A percentile compares a stretch with the other conserved stretches of the same genome.
phyloP scores from a whole-genome alignment of 2,329 filamentous ascomycete genomes.

The Colletotrichum sublineola region DNA sequence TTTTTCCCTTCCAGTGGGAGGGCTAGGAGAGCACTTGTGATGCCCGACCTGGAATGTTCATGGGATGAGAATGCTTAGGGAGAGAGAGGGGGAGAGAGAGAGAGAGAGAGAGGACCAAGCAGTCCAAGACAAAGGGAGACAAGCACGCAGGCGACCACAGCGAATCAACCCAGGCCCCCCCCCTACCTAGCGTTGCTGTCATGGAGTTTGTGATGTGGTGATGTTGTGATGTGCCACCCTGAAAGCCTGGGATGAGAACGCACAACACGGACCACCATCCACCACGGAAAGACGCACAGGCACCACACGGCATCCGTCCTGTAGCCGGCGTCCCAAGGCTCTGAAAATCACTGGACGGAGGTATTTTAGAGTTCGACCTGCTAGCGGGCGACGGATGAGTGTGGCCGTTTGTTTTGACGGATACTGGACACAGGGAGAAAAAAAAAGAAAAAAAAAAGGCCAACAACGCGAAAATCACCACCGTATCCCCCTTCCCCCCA shows the following conservation, averaged over 20 bases:
- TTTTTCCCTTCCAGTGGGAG: slow-evolving; percentile 11
- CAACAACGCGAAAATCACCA: not conserved
- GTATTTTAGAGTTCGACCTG: not conserved
- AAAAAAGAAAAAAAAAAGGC: too few relatives aligned
- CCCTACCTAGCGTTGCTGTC: not conserved
- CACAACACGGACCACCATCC: slow-evolving; percentile 30
- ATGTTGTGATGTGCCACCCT: not conserved
- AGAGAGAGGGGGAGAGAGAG: not conserved
- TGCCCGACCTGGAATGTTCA: not conserved
- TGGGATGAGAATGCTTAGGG: not conserved
- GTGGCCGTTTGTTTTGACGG: not conserved
- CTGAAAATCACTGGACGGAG: not conserved
- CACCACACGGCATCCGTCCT: not conserved
- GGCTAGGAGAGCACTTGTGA: not conserved
- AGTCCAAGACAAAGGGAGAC: not conserved
- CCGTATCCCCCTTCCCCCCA: not conserved
- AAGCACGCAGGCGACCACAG: not conserved
- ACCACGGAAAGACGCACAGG: slow-evolving; percentile 7
- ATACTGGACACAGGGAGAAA: too few relatives aligned
- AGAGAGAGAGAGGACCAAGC: not conserved
- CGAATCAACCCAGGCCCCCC: not conserved
- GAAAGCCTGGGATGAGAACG: not conserved
- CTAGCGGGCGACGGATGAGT: not conserved
- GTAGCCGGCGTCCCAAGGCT: not conserved
- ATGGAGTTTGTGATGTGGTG: not conserved